Evolutionary conservation across 1,284 basidiomycete genomes (phyloP).

Genomic region (Pseudozyma hubeiensis): DNA sequence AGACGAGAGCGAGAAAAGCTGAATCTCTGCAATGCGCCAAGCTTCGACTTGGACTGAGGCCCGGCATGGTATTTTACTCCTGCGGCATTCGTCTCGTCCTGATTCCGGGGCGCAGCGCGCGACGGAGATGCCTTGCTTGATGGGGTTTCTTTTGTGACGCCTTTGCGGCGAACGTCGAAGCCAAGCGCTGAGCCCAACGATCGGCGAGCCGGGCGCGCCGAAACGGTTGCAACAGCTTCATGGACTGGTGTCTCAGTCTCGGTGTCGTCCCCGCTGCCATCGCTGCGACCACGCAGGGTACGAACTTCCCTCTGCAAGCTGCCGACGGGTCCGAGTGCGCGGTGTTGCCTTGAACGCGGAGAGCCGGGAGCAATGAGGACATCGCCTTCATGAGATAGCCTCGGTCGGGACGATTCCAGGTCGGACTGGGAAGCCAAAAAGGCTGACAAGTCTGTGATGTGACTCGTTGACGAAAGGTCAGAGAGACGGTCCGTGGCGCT

Average conservation of each 20-base stretch:
- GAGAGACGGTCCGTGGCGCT: slow-evolving; percentile 8
- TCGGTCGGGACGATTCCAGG: slow-evolving; percentile 8
- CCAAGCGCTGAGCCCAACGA: slow-evolving; percentile 40
- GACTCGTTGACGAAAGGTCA: slow-evolving; percentile 20
- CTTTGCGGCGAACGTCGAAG: slow-evolving; percentile 14
- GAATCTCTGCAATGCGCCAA: slow-evolving; percentile 33
- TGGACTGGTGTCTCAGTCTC: slow-evolving; percentile 31
- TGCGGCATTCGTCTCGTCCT: neutral
- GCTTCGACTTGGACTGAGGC: slow-evolving; percentile 26
- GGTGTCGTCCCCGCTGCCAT: slow-evolving; percentile 42
- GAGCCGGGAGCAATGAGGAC: neutral
- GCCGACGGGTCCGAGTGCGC: neutral
- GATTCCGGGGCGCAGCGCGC: neutral
- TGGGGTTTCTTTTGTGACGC: neutral
- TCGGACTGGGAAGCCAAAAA: slow-evolving; percentile 43
- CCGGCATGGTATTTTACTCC: slow-evolving; percentile 9
- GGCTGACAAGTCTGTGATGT: slow-evolving; percentile 37
- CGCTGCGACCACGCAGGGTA: neutral
- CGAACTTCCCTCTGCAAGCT: neutral
- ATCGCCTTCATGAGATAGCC: slow-evolving; percentile 9
- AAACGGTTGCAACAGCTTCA: neutral
- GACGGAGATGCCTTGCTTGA: neutral
- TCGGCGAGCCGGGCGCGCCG: slow-evolving; percentile 17
- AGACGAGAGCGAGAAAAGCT: slow-evolving; percentile 45
- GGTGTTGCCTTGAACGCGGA: neutral